phyloP scores from a whole-genome alignment of 768 basidiomycete species.

The Chiua virens region DNA sequence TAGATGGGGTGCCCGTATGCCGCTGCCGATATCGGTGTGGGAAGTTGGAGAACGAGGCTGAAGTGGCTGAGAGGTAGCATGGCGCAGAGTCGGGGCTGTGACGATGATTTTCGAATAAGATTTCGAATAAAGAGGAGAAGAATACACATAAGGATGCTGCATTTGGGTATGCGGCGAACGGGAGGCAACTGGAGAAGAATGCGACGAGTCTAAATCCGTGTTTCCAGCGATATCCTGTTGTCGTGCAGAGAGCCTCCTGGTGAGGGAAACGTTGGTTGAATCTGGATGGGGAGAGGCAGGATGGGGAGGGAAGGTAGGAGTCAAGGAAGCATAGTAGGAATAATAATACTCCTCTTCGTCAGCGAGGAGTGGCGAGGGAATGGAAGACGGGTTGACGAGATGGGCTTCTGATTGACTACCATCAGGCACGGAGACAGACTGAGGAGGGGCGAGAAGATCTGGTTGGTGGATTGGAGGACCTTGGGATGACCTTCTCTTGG shows the following conservation, averaged over 20 bases:
- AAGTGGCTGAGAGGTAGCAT: conserved; percentile 25
- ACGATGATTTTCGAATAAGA: neutral
- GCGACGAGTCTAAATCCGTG: conserved; percentile 17
- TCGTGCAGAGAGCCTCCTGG: conserved; percentile 18
- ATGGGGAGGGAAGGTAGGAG: conserved; percentile 15
- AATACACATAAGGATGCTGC: conserved; percentile 55
- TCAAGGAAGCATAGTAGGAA: conserved; percentile 48
- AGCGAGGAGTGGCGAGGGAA: conserved; percentile 23
- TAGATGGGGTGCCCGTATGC: neutral
- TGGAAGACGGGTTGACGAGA: conserved; percentile 5
- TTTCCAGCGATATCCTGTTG: conserved; percentile 12
- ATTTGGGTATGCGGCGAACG: conserved; percentile 27
- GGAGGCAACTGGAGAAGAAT: conserved; percentile 13
- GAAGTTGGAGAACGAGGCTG: conserved; percentile 14
- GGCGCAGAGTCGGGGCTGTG: conserved; percentile 13
- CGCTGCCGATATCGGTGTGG: neutral
- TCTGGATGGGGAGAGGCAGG: conserved; percentile 13
- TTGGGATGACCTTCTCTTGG: conserved; percentile 21
- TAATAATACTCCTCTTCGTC: conserved; percentile 51
- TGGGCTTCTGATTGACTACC: conserved; percentile 5
- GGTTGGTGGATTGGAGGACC: conserved; percentile 12
- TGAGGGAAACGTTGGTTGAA: conserved; percentile 12
- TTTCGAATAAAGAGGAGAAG: conserved; percentile 23
- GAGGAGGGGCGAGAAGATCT: conserved; percentile 4
- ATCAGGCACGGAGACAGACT: conserved; percentile 12